Evolutionary conservation across 768 basidiomycete genomes (phyloP), one percentile per base, ranked within the genome.

Genomic region (Harrya chromipes): DNA sequence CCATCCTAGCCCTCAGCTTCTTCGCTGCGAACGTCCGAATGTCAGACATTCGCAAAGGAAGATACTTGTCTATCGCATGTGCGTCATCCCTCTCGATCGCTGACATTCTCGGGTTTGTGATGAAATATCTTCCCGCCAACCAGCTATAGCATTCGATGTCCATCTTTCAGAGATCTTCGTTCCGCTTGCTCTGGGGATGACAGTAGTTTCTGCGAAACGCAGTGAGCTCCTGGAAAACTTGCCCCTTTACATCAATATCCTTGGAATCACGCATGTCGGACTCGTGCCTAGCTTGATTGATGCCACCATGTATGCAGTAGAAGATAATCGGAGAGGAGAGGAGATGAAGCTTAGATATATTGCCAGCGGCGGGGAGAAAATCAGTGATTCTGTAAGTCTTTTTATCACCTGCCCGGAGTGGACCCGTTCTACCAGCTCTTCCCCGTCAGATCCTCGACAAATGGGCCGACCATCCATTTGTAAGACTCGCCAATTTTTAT

Each of bases 271-370:
- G 3, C 78, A 79, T 54, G 58, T 79, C 36, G 77, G 76, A 7
- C 74, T 79, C 34, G 78, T 79, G 16, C 78, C 78, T 6, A 78
- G 77, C 56, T 58, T 79, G 52, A 77, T 79, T 40, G 78, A 79
- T 54, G 78, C 76, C 4, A 76, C 74, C 11, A 61, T 79, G 59
- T 54, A 55, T 42, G 45, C 62, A n/a, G 49, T 59, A 11, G 56
- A 68, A 38, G 59, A 61, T 47, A 54, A 56, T 20, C 67, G 65
- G 40, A 68, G 66, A 16, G 62, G 65, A 19, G 58, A 56, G 14
- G 63, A 60, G 34, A 66, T 69, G 43, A 58, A 59, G 19, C 60
- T 79, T 27, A 65, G 71, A 19, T 79, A 73, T 50, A 73, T 79
- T 31, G 74, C 66, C 4, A 75, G 76, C 50, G 78, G 78, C 12